These are phyloP conservation scores for Aspergillus alliaceus DNA, from an alignment of 2,329 filamentous ascomycete species.

Conservation along the genomic window DNA sequence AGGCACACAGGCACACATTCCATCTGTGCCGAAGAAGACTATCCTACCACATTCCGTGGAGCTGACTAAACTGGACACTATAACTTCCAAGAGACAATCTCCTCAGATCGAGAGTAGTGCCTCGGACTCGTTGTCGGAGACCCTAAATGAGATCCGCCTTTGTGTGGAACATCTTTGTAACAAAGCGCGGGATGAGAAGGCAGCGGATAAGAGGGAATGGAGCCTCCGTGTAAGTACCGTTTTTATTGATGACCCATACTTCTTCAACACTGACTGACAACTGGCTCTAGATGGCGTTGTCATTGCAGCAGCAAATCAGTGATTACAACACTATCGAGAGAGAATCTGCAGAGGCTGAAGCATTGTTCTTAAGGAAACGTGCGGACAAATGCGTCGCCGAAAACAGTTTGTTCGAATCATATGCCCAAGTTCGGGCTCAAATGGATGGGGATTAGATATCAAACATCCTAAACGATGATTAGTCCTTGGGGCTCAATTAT, in stretches of 20 bases:
- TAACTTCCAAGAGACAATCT: neutral
- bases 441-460: slow-evolving; percentile 12
- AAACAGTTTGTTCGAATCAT: slow-evolving; percentile 6
- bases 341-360: slow-evolving; percentile 11
- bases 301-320: slow-evolving; percentile 16
- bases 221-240: slow-evolving; percentile 17
- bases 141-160: neutral
- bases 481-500: neutral
- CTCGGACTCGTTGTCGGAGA: neutral
- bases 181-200: slow-evolving; percentile 9
- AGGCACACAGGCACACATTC: neutral
- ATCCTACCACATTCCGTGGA: neutral
- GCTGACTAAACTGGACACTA: neutral
- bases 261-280: neutral
- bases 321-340: slow-evolving; percentile 13
- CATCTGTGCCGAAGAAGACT: neutral
- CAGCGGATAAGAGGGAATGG: slow-evolving; percentile 11
- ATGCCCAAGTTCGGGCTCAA: slow-evolving; percentile 9
- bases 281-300: slow-evolving; percentile 13
- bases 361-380: slow-evolving; percentile 6
- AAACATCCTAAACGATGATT: neutral
- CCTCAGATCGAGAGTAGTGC: neutral
- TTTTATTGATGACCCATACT: neutral
- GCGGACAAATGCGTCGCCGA: slow-evolving; percentile 8
- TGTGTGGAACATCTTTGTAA: slow-evolving; percentile 15